These are phyloP conservation scores for Rubroshorea leprosula DNA, from an alignment of 345 rosid genomes.

Conservation along the genomic window DNA sequence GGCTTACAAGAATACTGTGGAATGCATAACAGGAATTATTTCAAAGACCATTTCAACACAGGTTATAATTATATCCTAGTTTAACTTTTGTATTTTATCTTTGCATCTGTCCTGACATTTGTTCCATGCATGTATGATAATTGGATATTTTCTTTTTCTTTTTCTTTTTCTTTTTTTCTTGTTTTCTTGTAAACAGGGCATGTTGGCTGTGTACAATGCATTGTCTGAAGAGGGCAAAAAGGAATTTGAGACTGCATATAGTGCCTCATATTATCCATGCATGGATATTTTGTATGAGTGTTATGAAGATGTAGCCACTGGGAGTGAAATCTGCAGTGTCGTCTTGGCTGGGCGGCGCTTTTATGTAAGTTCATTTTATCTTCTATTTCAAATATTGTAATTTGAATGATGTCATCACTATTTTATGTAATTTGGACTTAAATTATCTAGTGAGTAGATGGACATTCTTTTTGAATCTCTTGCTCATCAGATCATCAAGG, in stretches of 20 bases:
- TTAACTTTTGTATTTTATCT: no score
- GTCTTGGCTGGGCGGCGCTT: constrained; percentile 43
- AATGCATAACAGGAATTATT: constrained; percentile 54
- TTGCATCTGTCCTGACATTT: not conserved
- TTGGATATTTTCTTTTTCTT: constrained; percentile 9
- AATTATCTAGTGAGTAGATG: no score
- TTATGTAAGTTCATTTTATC: constrained; percentile 20
- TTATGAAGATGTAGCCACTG: constrained; percentile 42
- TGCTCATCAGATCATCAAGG: not conserved
- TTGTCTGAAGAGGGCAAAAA: constrained; percentile 40
- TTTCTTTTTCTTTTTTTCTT: constrained; percentile 18
- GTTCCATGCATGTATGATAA: no score
- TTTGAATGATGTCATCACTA: no score
- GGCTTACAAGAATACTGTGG: constrained; percentile 64
- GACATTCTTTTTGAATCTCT: no score
- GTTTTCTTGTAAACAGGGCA: constrained; percentile 36
- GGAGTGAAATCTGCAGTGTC: constrained; percentile 40
- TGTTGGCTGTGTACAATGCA: constrained; percentile 53
- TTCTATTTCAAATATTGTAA: no score
- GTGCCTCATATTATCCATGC: constrained; percentile 55
- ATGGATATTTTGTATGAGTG: constrained; percentile 61
- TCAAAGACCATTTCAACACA: constrained; percentile 50
- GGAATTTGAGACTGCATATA: constrained; percentile 48
- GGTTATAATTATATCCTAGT: no score
- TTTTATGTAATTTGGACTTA: no score